Evolutionary conservation across 2,329 filamentous ascomycete genomes (phyloP).

Genomic region (Orbilia javanica): DNA sequence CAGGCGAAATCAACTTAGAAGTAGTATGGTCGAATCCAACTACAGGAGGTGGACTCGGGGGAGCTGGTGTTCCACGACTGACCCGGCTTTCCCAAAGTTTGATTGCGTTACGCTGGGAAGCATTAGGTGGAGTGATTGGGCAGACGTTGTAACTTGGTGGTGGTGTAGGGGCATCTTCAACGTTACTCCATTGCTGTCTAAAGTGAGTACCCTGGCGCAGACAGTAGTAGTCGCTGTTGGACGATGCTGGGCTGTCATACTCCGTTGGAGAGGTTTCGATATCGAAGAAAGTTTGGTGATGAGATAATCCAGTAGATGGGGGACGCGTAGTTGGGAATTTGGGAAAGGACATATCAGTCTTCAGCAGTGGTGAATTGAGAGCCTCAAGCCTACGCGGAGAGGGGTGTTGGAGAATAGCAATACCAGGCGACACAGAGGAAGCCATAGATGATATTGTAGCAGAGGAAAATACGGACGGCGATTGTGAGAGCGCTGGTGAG

Average conservation of each 20-base stretch:
- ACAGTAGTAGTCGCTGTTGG: constrained; percentile 51
- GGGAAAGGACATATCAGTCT: constrained; percentile 33
- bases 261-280: constrained; percentile 36
- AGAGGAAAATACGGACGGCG: constrained; percentile 52
- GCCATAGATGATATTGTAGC: constrained; percentile 57
- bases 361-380: constrained; percentile 52
- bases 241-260: constrained; percentile 43
- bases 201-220: constrained; percentile 36
- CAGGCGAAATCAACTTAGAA: constrained; percentile 33
- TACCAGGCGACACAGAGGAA: constrained; percentile 47
- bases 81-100: constrained; percentile 52
- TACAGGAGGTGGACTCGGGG: constrained; percentile 37
- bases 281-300: constrained; percentile 41
- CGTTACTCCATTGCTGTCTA: constrained; percentile 46
- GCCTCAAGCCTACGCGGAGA: constrained; percentile 54
- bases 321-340: constrained; percentile 9
- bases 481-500: constrained; percentile 49
- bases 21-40: constrained; percentile 10
- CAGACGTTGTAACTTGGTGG: constrained; percentile 39
- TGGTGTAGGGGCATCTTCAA: constrained; percentile 44
- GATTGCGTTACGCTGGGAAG: constrained; percentile 44
- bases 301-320: constrained; percentile 8
- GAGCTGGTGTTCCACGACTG: constrained; percentile 43
- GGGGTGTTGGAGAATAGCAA: constrained; percentile 48
- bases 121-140: constrained; percentile 39